Evolutionary conservation across 164 flowering plant genomes (phyloP), one percentile per base, ranked within the genome.

Genomic region (Vitis rupestris): DNA sequence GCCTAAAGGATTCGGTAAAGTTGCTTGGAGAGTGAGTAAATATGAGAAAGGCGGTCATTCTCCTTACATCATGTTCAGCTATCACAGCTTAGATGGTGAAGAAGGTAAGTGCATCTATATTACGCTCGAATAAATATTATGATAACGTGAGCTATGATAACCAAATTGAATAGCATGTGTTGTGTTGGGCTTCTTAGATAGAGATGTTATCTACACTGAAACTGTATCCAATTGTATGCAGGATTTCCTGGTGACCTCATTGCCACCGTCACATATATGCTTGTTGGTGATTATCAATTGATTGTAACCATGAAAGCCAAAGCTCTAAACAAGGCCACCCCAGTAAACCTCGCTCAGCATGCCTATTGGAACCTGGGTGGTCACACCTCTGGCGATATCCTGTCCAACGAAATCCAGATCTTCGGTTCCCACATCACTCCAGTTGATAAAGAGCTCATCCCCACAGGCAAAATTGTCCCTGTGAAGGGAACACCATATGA

Each of bases 281-380:
- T 92, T 27, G 8, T 68, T 1, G 70, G 65, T 12, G 61, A 72
- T 51, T 67, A 80, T 63, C 54, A 72, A 51, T 37, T 90, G 65
- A 66, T 69, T 15, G 72, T 92, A 9, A n/a, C 2, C 65, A 88
- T 92, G 95, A 71, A 62, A 59, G 97, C 89, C 5, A 75, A 60
- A 50, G 80, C 91, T 9, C 52, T 74, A 10, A 82, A 82, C 83
- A 87, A 87, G 79, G 72, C 92, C 23, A 90, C 97, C 7, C 95
- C 93, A 0, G 80, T 88, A 27, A 92, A 83, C 72, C 85, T 92
- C 0, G 90, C 87, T 14, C 85, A 83, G 11, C 95, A 90, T 79
- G 76, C 85, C 14, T 92, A 90, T 76, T 90, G 95, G 95, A 92
- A 92, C 82, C 83, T 92, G 0, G 95, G 83, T 0, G 93, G 93